These are phyloP conservation scores for rapeseed (Brassica napus) DNA, from an alignment of 345 rosid genomes.

Conservation along the genomic window DNA sequence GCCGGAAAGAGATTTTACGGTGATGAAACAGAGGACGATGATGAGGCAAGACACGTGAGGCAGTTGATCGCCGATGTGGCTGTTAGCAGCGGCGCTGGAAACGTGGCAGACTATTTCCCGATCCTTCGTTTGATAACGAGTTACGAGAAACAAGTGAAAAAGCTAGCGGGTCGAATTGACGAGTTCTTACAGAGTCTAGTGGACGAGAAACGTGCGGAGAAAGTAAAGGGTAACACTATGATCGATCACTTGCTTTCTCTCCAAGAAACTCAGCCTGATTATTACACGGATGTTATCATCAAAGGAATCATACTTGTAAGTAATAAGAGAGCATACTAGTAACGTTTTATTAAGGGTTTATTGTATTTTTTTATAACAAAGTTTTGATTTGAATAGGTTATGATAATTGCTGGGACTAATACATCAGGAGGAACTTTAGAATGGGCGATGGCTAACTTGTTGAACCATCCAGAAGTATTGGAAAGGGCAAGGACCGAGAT, in stretches of 20 bases:
- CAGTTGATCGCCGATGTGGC: constrained; percentile 39
- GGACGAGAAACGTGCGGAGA: constrained; percentile 39
- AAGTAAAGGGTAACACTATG: constrained; percentile 38
- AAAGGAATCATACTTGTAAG: too few species aligned
- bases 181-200: constrained; percentile 47
- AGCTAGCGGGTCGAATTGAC: constrained; percentile 29
- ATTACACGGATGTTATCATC: too few species aligned
- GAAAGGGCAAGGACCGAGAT: too few species aligned
- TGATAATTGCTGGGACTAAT: too few species aligned
- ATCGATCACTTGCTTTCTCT: constrained; percentile 58
- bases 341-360: too few species aligned
- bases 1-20: constrained; percentile 54
- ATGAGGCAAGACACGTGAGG: constrained; percentile 46
- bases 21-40: constrained; percentile 36
- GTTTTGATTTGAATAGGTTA: too few species aligned
- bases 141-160: constrained; percentile 35
- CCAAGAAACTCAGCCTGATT: too few species aligned
- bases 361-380: too few species aligned
- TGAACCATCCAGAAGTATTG: too few species aligned
- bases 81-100: constrained; percentile 28
- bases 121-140: constrained; percentile 46
- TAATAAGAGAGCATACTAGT: too few species aligned
- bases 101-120: constrained; percentile 48
- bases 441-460: too few species aligned
- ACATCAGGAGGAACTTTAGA: too few species aligned